A percentile compares a stretch with the other conserved stretches of the same genome.
These are phyloP conservation scores for Setaria italica DNA, from an alignment of 202 grass and related monocot species.

Conservation along the genomic window DNA sequence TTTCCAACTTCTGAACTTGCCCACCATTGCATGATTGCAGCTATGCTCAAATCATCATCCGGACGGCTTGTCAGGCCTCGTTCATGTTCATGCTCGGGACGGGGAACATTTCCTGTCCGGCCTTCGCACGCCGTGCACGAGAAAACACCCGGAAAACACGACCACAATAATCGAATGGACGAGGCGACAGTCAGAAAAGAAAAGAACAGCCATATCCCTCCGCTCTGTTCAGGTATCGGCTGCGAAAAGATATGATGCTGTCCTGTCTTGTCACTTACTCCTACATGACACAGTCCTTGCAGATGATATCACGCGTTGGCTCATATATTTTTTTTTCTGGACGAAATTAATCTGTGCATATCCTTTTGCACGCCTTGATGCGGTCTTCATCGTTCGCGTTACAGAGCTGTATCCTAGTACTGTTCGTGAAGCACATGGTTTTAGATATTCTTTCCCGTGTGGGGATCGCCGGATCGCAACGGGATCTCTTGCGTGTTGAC, in stretches of 20 bases:
- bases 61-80: too few relatives aligned
- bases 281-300: too few relatives aligned
- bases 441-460: background rate
- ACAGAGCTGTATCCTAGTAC: background rate
- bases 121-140: background rate
- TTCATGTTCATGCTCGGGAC: too few relatives aligned
- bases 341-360: background rate
- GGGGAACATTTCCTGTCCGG: background rate
- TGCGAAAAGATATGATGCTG: too few relatives aligned
- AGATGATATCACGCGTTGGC: too few relatives aligned
- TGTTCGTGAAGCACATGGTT: conserved; percentile 8
- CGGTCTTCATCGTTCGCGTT: background rate
- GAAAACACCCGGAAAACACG: too few relatives aligned
- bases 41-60: background rate
- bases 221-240: too few relatives aligned
- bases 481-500: background rate
- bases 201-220: too few relatives aligned
- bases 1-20: background rate
- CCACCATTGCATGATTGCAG: background rate
- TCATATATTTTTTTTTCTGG: too few relatives aligned
- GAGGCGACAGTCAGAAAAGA: too few relatives aligned
- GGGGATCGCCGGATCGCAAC: background rate
- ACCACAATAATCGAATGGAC: background rate
- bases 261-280: too few relatives aligned
- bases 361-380: background rate